phyloP scores from a whole-genome alignment of 176 grass and related monocot genomes.

The Thinopyrum elongatum region DNA sequence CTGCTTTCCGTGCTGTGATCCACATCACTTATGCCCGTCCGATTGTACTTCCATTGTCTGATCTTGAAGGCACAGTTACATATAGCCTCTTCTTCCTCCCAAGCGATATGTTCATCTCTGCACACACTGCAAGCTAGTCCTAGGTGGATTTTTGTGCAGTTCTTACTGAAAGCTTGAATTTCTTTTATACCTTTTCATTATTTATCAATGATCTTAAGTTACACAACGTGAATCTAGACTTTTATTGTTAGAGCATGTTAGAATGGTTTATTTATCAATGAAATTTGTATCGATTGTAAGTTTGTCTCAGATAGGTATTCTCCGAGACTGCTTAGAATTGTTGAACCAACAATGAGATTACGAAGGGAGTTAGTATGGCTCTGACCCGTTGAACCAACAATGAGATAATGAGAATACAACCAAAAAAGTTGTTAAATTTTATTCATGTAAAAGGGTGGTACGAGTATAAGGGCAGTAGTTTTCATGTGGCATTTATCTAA shows the following conservation, averaged over 20 bases:
- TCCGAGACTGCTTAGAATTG: not conserved
- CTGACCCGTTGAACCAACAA: too few relatives aligned
- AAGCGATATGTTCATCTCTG: not conserved
- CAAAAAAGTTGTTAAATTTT: not conserved
- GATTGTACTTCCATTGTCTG: not conserved
- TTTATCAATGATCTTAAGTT: not conserved
- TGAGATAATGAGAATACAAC: not conserved
- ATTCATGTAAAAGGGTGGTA: not conserved
- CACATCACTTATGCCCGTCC: not conserved
- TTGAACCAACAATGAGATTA: constrained; percentile 17
- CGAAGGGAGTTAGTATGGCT: too few relatives aligned
- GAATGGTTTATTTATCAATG: not conserved
- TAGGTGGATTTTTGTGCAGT: not conserved
- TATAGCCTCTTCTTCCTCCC: not conserved
- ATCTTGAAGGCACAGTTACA: not conserved
- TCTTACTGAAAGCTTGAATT: not conserved
- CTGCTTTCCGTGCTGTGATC: not conserved
- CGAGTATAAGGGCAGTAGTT: not conserved
- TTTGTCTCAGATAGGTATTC: not conserved
- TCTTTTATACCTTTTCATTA: not conserved
- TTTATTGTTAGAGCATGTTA: not conserved
- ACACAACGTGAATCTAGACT: not conserved
- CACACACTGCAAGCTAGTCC: not conserved
- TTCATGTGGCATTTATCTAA: not conserved
- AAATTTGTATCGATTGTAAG: not conserved